These are phyloP conservation scores for Pseudocercospora pini-densiflorae DNA, from an alignment of 2,329 filamentous ascomycete genomes.

Conservation along the genomic window DNA sequence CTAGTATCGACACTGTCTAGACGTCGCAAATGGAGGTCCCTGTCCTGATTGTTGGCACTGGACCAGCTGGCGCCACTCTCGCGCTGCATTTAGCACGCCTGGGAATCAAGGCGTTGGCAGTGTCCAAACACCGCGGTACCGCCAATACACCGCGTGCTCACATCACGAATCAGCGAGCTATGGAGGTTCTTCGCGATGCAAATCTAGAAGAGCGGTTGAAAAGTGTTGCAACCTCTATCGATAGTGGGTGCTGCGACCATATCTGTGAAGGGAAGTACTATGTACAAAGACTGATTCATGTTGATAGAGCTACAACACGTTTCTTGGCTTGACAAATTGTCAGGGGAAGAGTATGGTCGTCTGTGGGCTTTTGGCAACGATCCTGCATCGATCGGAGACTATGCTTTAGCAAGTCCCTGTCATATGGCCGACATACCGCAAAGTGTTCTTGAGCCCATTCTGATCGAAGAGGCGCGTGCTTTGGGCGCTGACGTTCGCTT, in stretches of 20 bases:
- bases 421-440: slow-evolving; percentile 43
- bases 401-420: slow-evolving; percentile 42
- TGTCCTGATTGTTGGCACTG: slow-evolving; percentile 27
- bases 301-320: slow-evolving; percentile 40
- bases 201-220: slow-evolving; percentile 34
- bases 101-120: slow-evolving; percentile 54
- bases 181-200: slow-evolving; percentile 43
- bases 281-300: too few relatives aligned
- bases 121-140: slow-evolving; percentile 54
- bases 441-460: slow-evolving; percentile 43
- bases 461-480: slow-evolving; percentile 37
- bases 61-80: slow-evolving; percentile 26
- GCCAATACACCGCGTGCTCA: slow-evolving; percentile 64
- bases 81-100: slow-evolving; percentile 18
- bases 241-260: too few relatives aligned
- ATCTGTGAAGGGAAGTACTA: too few relatives aligned
- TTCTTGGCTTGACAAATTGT: slow-evolving; percentile 43
- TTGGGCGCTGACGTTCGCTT: slow-evolving; percentile 34
- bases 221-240: slow-evolving; percentile 34
- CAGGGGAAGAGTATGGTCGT: slow-evolving; percentile 45
- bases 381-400: slow-evolving; percentile 41
- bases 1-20: too few relatives aligned
- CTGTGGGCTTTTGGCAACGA: slow-evolving; percentile 45
- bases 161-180: slow-evolving; percentile 62
- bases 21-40: too few relatives aligned